Evolutionary conservation across 2,329 filamentous ascomycete genomes (phyloP).

Genomic region (Remersonia thermophila): DNA sequence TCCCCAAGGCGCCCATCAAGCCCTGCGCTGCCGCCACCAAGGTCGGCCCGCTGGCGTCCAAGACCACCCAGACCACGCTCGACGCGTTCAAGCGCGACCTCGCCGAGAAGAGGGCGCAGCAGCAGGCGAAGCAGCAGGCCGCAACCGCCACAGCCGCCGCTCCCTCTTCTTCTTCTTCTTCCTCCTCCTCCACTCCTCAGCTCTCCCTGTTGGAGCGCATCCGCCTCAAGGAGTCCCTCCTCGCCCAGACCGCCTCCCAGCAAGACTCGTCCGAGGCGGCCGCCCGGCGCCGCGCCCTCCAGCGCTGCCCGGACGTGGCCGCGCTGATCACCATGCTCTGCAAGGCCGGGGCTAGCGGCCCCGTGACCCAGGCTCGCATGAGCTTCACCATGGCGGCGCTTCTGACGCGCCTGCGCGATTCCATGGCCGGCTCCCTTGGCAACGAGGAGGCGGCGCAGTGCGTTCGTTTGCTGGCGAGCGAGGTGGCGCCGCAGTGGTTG

Average conservation of each 20-base stretch:
- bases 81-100: slow-evolving; percentile 54
- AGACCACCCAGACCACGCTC: slow-evolving; percentile 44
- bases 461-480: slow-evolving; percentile 38
- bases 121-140: slow-evolving; percentile 25
- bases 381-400: slow-evolving; percentile 54
- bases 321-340: slow-evolving; percentile 56
- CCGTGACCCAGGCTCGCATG: slow-evolving; percentile 40
- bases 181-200: slow-evolving; percentile 28
- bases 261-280: slow-evolving; percentile 34
- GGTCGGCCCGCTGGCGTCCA: slow-evolving; percentile 27
- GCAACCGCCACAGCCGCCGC: slow-evolving; percentile 19
- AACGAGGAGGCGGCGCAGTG: slow-evolving; percentile 39
- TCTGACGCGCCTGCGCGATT: slow-evolving; percentile 55
- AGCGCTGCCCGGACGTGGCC: slow-evolving; percentile 55
- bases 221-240: slow-evolving; percentile 53
- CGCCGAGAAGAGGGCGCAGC: slow-evolving; percentile 31
- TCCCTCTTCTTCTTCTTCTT: slow-evolving; percentile 15
- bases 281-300: slow-evolving; percentile 51
- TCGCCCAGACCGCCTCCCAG: slow-evolving; percentile 27
- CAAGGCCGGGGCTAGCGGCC: slow-evolving; percentile 29
- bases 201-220: slow-evolving; percentile 66
- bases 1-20: slow-evolving; percentile 44
- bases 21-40: slow-evolving; percentile 45
- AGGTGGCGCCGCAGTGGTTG: slow-evolving; percentile 46
- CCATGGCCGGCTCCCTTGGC: slow-evolving; percentile 43